Conservation (phyloP, 1,139 yeast species). For the Lodderomyces parapsilosis region DNA sequence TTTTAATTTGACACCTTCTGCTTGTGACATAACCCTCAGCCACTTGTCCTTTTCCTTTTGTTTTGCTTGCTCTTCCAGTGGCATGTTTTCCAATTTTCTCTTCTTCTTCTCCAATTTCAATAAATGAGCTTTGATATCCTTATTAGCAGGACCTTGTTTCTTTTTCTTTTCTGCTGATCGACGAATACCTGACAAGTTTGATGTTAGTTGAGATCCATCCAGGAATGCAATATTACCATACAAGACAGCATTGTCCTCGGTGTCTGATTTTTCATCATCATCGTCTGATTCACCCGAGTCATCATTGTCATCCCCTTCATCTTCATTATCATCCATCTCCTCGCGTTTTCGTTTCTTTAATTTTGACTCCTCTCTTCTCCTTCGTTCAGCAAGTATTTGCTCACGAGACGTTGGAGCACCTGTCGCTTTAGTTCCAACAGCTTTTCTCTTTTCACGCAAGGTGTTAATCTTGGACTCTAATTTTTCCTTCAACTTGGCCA, state of each 20-base stretch:
- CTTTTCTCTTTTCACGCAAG: conserved; percentile 80
- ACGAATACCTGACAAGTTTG: conserved; percentile 66
- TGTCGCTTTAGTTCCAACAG: conserved; percentile 76
- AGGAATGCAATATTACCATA: conserved; percentile 82
- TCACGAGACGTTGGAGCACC: conserved; percentile 86
- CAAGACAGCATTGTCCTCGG: conserved; percentile 46
- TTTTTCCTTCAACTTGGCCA: conserved; percentile 66
- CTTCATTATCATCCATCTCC: conserved; percentile 32
- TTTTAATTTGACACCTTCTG: conserved; percentile 84
- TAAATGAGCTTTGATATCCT: conserved; percentile 83
- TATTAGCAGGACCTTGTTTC: conserved; percentile 81
- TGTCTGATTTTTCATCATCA: conserved; percentile 27
- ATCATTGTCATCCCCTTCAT: conserved; percentile 34
- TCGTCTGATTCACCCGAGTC: conserved; percentile 37
- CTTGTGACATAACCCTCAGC: conserved; percentile 80
- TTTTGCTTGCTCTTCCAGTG: conserved; percentile 61
- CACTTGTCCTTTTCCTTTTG: conserved; percentile 75
- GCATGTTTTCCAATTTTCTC: conserved; percentile 56
- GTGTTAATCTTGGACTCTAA: conserved; percentile 69
- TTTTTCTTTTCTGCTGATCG: conserved; percentile 47
- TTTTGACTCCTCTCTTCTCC: conserved; percentile 42
- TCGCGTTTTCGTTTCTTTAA: conserved; percentile 38
- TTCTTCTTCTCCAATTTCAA: conserved; percentile 73
- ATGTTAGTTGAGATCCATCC: conserved; percentile 80
- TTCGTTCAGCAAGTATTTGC: conserved; percentile 63